These are phyloP conservation scores for Ganoderma sp. DNA, from an alignment of 1,284 basidiomycete genomes.

Conservation along the genomic window DNA sequence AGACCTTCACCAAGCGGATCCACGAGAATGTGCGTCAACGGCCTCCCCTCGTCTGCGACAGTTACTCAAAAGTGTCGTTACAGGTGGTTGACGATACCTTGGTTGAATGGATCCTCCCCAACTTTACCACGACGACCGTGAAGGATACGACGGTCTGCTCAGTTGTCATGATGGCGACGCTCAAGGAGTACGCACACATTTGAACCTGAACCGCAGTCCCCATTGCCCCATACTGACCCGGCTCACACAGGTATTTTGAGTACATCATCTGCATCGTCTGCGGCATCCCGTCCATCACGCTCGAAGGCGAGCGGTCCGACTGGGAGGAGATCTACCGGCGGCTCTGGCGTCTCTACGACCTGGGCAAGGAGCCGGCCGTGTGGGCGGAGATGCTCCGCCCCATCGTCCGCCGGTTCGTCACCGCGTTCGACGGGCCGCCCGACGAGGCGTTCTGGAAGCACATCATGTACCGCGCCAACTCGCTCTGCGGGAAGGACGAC, in stretches of 20 bases:
- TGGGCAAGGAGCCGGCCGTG: conserved; percentile 41
- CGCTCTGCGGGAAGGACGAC: conserved; percentile 34
- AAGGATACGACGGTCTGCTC: conserved; percentile 48
- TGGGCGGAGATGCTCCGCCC: conserved; percentile 48
- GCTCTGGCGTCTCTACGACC: conserved; percentile 44
- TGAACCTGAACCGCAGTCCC: neutral
- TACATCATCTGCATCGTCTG: conserved; percentile 44
- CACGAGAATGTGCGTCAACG: conserved; percentile 16
- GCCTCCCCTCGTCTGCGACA: neutral
- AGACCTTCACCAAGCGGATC: conserved; percentile 41
- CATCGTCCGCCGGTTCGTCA: conserved; percentile 44
- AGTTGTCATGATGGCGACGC: conserved; percentile 52
- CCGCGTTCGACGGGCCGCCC: conserved; percentile 43
- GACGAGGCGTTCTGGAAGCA: conserved; percentile 46
- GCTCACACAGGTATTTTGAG: conserved; percentile 41
- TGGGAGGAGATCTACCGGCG: conserved; percentile 43
- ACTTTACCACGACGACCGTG: conserved; percentile 53
- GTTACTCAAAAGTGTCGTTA: too few relatives aligned
- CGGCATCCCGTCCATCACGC: conserved; percentile 56
- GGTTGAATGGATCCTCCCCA: conserved; percentile 50
- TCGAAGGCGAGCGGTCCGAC: conserved; percentile 48
- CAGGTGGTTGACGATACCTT: conserved; percentile 44
- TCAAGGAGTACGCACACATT: conserved; percentile 37
- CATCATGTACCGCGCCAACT: conserved; percentile 29
- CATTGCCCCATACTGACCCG: neutral